Base-by-base conservation (phyloP, 2,329 filamentous ascomycete species). In the Magnaporthiopsis incrustans region DNA sequence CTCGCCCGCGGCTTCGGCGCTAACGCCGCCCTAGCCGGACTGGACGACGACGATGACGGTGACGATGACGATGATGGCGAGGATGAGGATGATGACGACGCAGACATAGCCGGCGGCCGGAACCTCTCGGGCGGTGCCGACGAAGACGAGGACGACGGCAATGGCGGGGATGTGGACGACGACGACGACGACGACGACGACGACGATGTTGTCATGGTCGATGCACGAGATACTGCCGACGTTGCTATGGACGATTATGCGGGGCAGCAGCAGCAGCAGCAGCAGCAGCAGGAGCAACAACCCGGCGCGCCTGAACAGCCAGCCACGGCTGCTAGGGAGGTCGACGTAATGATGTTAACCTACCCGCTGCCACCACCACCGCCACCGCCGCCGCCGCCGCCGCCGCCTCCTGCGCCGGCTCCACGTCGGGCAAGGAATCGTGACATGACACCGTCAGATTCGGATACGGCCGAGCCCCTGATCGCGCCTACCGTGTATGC, bases 261-360 rank as follows among this genome's bases (percentile, higher is more conserved):
- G 38, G 38, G 62, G 25, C 22, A 33, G 44, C 44, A 53, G 44
- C 44, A 38, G 35, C 35, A 38, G 33, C 27, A 30, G 10, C 32
- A 33, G 32, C 35, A 53, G 44, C 44, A 53, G 22, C 44, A 53
- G 44, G 35, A 38, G 60, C 44, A 53, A 18, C 44, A n/a, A n/a
- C 44, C 44, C 8, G 18, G 18, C 18, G 44, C 44, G 2, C 18
- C 44, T n/a, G 44, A 53, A n/a, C 44, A 53, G 22, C 18, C 44
- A 8, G 8, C 44, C 18, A 53, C 44, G 6, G 22, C 11, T 5
- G 79, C 91, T 59, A 90, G 93, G 72, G 84, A 88, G 63, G 85
- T 89, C 67, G 90, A 95, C 74, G 89, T 90, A 35, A 91, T 91
- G 22, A 82, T 91, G 71, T 89, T 89, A 63, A 90, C 89, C 26